Conservation (phyloP, 139 green algal species). For the Volvox reticuliferus region DNA sequence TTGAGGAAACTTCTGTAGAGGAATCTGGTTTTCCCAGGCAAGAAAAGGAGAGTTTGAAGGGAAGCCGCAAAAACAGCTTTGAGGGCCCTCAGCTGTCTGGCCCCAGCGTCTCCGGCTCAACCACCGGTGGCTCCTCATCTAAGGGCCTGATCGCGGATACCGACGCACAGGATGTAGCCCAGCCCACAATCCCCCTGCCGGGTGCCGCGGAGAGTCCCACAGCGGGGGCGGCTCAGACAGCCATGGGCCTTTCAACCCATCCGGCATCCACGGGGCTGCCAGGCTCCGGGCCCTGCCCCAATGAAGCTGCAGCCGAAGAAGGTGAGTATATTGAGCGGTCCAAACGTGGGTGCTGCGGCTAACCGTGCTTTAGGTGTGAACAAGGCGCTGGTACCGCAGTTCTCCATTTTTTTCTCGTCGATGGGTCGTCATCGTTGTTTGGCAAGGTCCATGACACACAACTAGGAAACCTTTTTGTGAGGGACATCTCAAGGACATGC, state of each 20-base stretch:
- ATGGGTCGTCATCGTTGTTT: too few species aligned
- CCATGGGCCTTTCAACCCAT: neutral
- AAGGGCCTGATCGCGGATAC: neutral
- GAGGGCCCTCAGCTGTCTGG: neutral
- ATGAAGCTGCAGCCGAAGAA: neutral
- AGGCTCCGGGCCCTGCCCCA: neutral
- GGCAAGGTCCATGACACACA: too few species aligned
- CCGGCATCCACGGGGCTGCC: neutral
- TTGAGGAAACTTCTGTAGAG: neutral
- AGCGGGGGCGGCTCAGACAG: too few species aligned
- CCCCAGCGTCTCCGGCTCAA: neutral
- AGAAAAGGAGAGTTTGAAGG: neutral
- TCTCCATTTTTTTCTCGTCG: too few species aligned
- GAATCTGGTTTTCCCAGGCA: neutral
- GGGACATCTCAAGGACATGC: too few species aligned
- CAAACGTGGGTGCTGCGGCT: neutral
- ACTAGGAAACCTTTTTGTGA: too few species aligned
- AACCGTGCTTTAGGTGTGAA: too few species aligned
- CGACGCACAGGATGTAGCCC: neutral
- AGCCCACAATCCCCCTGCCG: neutral
- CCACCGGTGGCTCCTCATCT: neutral
- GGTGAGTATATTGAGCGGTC: neutral
- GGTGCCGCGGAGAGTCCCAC: neutral
- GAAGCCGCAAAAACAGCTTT: neutral
- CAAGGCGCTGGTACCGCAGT: too few species aligned